Conservation (phyloP, 257 asterid species). For the Jacaranda copaia region DNA sequence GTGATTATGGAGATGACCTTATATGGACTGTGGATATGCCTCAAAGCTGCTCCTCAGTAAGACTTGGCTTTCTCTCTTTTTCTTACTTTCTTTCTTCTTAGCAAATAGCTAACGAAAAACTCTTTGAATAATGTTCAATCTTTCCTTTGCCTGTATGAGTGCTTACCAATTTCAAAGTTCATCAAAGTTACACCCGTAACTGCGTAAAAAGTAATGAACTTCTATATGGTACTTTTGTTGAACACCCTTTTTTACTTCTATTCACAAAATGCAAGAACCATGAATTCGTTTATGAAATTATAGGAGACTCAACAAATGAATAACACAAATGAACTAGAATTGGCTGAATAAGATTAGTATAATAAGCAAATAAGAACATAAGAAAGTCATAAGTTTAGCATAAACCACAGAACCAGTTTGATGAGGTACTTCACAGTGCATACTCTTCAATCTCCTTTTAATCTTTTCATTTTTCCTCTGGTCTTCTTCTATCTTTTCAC, state of each 20-base stretch:
- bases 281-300: background rate
- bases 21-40: background rate
- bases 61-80: background rate
- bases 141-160: slow-evolving; percentile 1
- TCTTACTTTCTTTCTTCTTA: no score
- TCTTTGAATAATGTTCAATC: background rate
- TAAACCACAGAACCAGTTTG: background rate
- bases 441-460: background rate
- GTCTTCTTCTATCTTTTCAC: background rate
- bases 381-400: background rate
- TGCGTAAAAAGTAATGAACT: background rate
- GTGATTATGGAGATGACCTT: background rate
- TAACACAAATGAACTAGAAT: slow-evolving; percentile 5
- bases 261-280: background rate
- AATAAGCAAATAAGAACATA: background rate
- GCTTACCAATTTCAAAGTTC: background rate
- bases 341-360: background rate
- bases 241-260: background rate
- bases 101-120: no score
- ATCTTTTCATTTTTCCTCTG: background rate
- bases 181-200: background rate
- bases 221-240: background rate
- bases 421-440: background rate
- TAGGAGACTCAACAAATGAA: background rate
- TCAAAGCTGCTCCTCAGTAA: background rate